Evolutionary conservation across 495 filamentous ascomycete genomes (phyloP).

Genomic region (Chlorociboria aeruginascens): DNA sequence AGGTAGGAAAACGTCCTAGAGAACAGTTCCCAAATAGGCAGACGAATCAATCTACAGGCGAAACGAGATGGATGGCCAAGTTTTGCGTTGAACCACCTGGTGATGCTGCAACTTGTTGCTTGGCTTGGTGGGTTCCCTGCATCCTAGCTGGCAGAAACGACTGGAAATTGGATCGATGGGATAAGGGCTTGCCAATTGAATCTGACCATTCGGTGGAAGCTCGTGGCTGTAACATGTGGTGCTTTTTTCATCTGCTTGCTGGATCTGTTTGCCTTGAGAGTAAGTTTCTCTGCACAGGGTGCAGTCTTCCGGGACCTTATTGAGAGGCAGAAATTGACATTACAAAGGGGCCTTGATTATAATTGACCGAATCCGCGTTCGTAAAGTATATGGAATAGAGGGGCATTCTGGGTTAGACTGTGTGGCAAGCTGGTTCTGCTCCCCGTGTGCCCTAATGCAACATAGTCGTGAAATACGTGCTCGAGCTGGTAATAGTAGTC

Average conservation of each 20-base stretch:
- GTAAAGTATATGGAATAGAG: constrained; percentile 17
- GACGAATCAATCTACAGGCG: no score
- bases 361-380: constrained; percentile 10
- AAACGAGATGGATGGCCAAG: constrained; percentile 11
- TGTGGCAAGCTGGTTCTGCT: constrained; percentile 9
- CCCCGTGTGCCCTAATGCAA: constrained; percentile 13
- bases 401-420: constrained; percentile 11
- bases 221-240: neutral
- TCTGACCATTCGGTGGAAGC: no score
- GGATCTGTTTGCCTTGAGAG: neutral
- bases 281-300: neutral
- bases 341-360: no score
- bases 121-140: constrained; percentile 16
- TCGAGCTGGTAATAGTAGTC: constrained; percentile 9
- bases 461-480: constrained; percentile 20
- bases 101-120: constrained; percentile 13
- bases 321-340: neutral
- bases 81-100: constrained; percentile 11
- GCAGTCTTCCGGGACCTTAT: neutral
- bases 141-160: constrained; percentile 8
- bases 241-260: neutral
- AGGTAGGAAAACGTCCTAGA: neutral
- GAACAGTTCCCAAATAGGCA: neutral
- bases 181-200: no score
- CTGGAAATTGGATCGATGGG: no score